These are phyloP conservation scores for Neurospora tetraspora DNA, from an alignment of 495 filamentous ascomycete genomes.

Conservation along the genomic window DNA sequence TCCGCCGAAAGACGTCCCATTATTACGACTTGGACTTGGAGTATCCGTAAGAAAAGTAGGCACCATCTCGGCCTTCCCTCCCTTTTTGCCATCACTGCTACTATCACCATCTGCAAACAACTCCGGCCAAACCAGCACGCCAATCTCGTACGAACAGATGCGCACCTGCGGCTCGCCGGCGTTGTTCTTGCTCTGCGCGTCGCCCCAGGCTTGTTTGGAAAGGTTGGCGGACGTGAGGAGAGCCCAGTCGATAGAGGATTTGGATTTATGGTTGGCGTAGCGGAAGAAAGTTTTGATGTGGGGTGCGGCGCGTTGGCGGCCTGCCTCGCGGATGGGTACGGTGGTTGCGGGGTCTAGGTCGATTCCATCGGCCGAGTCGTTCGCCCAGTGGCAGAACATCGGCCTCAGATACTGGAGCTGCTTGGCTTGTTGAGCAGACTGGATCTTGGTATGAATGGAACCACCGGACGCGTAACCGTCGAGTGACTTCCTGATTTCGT, in stretches of 20 bases:
- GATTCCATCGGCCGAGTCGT: constrained; percentile 32
- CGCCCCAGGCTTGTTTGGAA: constrained; percentile 88
- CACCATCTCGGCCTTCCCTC: constrained; percentile 46
- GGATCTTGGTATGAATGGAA: constrained; percentile 74
- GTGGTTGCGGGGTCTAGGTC: background rate
- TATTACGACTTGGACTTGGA: background rate
- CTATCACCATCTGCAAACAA: constrained; percentile 36
- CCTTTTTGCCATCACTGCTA: background rate
- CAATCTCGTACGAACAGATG: constrained; percentile 76
- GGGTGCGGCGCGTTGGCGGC: constrained; percentile 70
- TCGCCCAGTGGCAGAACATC: constrained; percentile 62
- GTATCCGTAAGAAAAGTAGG: constrained; percentile 59
- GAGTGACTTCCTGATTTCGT: constrained; percentile 68
- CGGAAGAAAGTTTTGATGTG: constrained; percentile 89
- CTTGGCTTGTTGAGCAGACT: constrained; percentile 55
- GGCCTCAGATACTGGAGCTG: constrained; percentile 68
- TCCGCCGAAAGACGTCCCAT: background rate
- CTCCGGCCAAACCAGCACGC: constrained; percentile 75
- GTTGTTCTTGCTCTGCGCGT: constrained; percentile 27
- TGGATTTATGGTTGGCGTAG: constrained; percentile 40
- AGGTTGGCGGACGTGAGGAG: constrained; percentile 79
- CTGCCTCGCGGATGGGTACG: constrained; percentile 25
- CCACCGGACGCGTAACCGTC: constrained; percentile 70
- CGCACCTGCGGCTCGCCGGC: constrained; percentile 44
- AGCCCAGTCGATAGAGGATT: constrained; percentile 91